These are phyloP conservation scores for Phaseolus coccineus DNA, from an alignment of 331 rosid species.

Conservation along the genomic window DNA sequence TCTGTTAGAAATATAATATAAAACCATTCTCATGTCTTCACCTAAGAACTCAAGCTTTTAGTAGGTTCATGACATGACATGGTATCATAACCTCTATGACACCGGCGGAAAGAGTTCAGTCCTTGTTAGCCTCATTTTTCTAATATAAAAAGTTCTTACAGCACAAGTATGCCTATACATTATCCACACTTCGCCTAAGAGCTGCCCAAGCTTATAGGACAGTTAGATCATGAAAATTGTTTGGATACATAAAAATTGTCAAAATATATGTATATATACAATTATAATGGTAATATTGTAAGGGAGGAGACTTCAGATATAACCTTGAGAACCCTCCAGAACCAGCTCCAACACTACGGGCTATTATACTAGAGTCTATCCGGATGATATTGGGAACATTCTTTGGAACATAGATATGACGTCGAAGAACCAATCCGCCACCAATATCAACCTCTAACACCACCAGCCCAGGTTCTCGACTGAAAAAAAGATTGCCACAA, in stretches of 20 bases:
- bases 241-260: background rate
- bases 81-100: background rate
- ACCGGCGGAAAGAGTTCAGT: background rate
- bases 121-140: background rate
- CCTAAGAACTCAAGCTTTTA: background rate
- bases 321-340: conserved; percentile 99
- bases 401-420: conserved; percentile 68
- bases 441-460: conserved; percentile 84
- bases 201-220: background rate
- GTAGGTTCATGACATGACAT: background rate
- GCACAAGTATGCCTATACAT: background rate
- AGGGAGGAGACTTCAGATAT: conserved; percentile 32
- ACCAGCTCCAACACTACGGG: conserved; percentile 89
- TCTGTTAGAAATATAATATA: background rate
- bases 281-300: background rate
- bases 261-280: too few species aligned
- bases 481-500: conserved; percentile 33
- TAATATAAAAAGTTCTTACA: background rate
- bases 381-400: conserved; percentile 54
- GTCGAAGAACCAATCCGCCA: conserved; percentile 83
- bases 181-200: background rate
- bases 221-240: background rate
- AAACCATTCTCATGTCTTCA: background rate
- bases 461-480: conserved; percentile 72
- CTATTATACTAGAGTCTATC: conserved; percentile 79